Conservation (phyloP, 805 yeast genomes). For the Novakomyces olei region DNA sequence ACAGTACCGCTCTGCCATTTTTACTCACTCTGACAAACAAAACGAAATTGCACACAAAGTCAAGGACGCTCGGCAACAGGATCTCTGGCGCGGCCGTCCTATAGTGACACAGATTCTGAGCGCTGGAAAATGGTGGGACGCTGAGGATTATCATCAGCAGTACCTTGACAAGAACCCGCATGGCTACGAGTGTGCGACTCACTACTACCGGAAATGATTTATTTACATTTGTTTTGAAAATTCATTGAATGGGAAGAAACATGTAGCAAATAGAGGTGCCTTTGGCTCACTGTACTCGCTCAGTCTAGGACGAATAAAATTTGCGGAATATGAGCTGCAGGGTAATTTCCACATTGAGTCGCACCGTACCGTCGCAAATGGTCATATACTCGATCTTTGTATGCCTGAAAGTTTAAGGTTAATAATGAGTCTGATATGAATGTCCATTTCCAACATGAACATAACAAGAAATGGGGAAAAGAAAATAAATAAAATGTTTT, state of each 20-base stretch:
- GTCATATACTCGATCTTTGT: background rate
- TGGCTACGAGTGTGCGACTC: conserved; percentile 24
- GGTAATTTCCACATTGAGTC: background rate
- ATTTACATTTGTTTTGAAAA: no score
- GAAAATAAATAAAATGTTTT: no score
- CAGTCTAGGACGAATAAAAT: conserved; percentile 2
- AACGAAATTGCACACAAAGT: conserved; percentile 21
- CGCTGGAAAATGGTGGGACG: conserved; percentile 56
- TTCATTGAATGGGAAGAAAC: no score
- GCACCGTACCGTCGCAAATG: conserved; percentile 1
- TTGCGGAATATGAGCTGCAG: conserved; percentile 1
- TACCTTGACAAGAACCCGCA: conserved; percentile 60
- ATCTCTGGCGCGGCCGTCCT: conserved; percentile 45
- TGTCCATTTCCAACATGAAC: no score
- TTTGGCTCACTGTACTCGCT: no score
- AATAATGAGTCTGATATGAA: no score
- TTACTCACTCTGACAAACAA: conserved; percentile 36
- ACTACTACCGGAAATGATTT: no score
- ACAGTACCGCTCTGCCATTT: conserved; percentile 74
- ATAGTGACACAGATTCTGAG: conserved; percentile 55
- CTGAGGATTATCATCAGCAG: conserved; percentile 84
- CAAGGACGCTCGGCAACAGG: conserved; percentile 36
- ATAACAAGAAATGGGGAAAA: no score
- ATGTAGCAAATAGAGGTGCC: no score
- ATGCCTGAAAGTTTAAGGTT: no score